A percentile compares a stretch with the other conserved stretches of the same genome.
These are phyloP conservation scores for Camillea tinctor DNA, from an alignment of 2,329 filamentous ascomycete genomes.

Conservation along the genomic window DNA sequence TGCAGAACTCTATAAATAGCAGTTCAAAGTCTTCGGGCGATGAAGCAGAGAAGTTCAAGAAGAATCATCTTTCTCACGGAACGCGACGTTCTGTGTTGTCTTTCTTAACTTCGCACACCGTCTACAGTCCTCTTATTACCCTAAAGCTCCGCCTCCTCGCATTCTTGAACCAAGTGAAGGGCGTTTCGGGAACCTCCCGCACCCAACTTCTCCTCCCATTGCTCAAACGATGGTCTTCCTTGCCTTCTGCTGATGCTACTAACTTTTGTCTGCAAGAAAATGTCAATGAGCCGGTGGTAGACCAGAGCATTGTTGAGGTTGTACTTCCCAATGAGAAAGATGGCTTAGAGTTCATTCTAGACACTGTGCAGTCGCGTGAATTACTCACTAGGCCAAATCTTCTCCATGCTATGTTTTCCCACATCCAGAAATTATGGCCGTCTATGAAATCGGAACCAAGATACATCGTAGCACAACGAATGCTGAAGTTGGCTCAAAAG, in stretches of 20 bases:
- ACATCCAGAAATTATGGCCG: conserved; percentile 71
- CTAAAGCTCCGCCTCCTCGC: conserved; percentile 73
- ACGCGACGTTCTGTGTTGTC: conserved; percentile 64
- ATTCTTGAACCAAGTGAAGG: conserved; percentile 70
- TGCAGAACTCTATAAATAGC: conserved; percentile 62
- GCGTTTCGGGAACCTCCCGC: conserved; percentile 66
- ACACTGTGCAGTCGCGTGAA: conserved; percentile 43
- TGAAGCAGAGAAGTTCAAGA: conserved; percentile 46
- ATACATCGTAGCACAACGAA: conserved; percentile 56
- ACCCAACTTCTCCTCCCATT: conserved; percentile 75
- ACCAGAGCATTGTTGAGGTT: conserved; percentile 48
- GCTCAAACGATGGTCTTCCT: conserved; percentile 65
- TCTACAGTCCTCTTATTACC: conserved; percentile 63
- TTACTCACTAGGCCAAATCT: conserved; percentile 52
- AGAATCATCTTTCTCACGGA: conserved; percentile 56
- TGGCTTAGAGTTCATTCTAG: conserved; percentile 53
- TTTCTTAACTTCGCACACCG: conserved; percentile 72
- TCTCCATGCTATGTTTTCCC: conserved; percentile 63
- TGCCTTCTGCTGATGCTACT: conserved; percentile 51
- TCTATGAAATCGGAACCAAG: conserved; percentile 65
- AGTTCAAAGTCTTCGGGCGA: conserved; percentile 24
- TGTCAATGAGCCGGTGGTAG: conserved; percentile 41
- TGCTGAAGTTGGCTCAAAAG: conserved; percentile 61
- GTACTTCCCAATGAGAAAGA: conserved; percentile 53
- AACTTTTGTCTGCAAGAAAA: conserved; percentile 46